Evolutionary conservation across 805 yeast genomes (phyloP), one percentile per base, ranked within the genome.

Genomic region (Maudiozyma saulgeensis): DNA sequence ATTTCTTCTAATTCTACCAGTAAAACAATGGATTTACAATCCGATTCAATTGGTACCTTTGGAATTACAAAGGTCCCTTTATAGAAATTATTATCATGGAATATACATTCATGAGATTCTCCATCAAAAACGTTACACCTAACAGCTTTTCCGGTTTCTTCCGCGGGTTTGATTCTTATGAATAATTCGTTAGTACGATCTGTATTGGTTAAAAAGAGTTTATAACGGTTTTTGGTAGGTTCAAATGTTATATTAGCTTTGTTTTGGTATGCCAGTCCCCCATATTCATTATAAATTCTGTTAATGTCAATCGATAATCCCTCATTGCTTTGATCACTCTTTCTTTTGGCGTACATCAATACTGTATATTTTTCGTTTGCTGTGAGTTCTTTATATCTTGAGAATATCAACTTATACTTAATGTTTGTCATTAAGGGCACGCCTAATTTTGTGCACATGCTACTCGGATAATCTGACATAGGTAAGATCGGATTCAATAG

Each of bases 41-140:
- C 26, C 12, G 38, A 13, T 26, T 12, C 38, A 8, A 57, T 37
- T 9, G 43, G 40, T 15, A 59, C 19, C n/a, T 55, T 40, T 1
- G 58, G 51, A 9, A 60, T 45, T 0, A 61, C 55, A 2, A 57
- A 16, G 4, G 62, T 62, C 12, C 42, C 38, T 4, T 40, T 23
- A 25, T 45, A 44, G 43, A 52, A 61, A 3, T 32, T 31, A n/a
- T 49, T 48, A 34, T 51, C 48, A 12, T 46, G 39, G 42, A 49
- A 45, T 6, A 60, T 19, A 6, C 39, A n/a, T n/a, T 46, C n/a
- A 43, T 51, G 53, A n/a, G 54, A 48, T 7, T 54, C 55, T 2
- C 25, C 43, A 23, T 57, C 62, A 48, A 53, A 60, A 4, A 63
- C 40, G 41, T 56, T 58, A 43, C 59, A 56, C 34, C 64, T 55